Conservation (phyloP, 495 filamentous ascomycete species). For the Neurospora tetraspora region DNA sequence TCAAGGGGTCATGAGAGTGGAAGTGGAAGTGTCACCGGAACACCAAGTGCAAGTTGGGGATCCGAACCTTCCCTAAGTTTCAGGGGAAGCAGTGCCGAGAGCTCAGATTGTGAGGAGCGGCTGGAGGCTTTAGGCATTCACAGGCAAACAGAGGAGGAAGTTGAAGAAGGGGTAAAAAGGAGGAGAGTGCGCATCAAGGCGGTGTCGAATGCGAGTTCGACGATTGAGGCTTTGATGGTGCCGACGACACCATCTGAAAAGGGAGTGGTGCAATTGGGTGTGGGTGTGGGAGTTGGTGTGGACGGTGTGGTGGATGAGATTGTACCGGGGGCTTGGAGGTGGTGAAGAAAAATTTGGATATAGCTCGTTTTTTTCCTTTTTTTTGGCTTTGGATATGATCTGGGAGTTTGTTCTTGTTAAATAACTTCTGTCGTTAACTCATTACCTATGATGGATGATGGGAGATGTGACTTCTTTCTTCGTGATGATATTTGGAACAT, state of each 20-base stretch:
- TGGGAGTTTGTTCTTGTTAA: neutral
- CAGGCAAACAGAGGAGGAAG: neutral
- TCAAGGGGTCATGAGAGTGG: neutral
- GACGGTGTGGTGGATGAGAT: neutral
- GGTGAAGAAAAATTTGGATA: constrained; percentile 1
- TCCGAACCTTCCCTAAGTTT: neutral
- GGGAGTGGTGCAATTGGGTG: neutral
- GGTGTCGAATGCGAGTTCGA: neutral
- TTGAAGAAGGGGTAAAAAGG: neutral
- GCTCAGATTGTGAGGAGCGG: neutral
- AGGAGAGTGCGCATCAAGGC: neutral
- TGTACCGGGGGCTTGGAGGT: constrained; percentile 13
- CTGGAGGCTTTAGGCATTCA: neutral
- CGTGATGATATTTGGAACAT: too few relatives aligned
- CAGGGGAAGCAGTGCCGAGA: neutral
- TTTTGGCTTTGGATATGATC: neutral
- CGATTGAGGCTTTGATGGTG: neutral
- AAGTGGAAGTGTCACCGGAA: neutral
- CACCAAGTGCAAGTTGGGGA: neutral
- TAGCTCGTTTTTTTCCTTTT: neutral
- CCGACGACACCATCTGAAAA: neutral
- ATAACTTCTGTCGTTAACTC: neutral
- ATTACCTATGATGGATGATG: too few relatives aligned
- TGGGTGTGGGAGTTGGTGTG: too few relatives aligned
- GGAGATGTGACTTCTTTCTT: too few relatives aligned